Percentiles rank a stretch among this genome's conserved stretches.
Evolutionary conservation across 2,329 filamentous ascomycete species (phyloP).

Genomic region (Diaporthe citrichinensis): DNA sequence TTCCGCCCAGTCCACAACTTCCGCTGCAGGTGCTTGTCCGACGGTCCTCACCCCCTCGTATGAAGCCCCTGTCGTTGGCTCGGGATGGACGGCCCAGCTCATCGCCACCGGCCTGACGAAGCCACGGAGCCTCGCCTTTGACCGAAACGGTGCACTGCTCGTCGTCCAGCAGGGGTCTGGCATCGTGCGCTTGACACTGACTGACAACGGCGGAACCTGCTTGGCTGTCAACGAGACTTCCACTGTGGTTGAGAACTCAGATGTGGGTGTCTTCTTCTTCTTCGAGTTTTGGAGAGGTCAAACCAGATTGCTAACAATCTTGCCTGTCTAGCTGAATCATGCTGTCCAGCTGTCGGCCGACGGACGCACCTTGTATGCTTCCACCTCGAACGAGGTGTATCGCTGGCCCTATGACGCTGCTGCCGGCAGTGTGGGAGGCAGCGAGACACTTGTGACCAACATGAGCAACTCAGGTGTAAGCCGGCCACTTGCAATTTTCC

Average conservation of each 20-base stretch:
- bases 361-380: slow-evolving; percentile 69
- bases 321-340: slow-evolving; percentile 63
- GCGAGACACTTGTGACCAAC: slow-evolving; percentile 69
- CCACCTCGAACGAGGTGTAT: slow-evolving; percentile 70
- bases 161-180: slow-evolving; percentile 60
- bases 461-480: slow-evolving; percentile 69
- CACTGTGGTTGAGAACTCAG: slow-evolving; percentile 53
- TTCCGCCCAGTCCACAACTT: slow-evolving; percentile 31
- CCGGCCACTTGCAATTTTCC: neutral
- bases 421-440: slow-evolving; percentile 59
- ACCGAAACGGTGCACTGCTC: slow-evolving; percentile 60
- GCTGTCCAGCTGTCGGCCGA: slow-evolving; percentile 67
- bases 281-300: neutral
- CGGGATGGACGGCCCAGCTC: slow-evolving; percentile 53
- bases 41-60: slow-evolving; percentile 47
- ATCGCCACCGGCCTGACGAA: slow-evolving; percentile 51
- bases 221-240: slow-evolving; percentile 54
- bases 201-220: slow-evolving; percentile 59
- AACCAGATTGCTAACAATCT: neutral
- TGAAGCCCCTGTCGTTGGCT: slow-evolving; percentile 48
- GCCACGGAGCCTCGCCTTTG: slow-evolving; percentile 63
- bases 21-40: slow-evolving; percentile 43
- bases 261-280: slow-evolving; percentile 49
- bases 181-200: slow-evolving; percentile 56
- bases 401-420: slow-evolving; percentile 76